Conservation (phyloP, 305 asterid species). For the Fraxinus floribunda region DNA sequence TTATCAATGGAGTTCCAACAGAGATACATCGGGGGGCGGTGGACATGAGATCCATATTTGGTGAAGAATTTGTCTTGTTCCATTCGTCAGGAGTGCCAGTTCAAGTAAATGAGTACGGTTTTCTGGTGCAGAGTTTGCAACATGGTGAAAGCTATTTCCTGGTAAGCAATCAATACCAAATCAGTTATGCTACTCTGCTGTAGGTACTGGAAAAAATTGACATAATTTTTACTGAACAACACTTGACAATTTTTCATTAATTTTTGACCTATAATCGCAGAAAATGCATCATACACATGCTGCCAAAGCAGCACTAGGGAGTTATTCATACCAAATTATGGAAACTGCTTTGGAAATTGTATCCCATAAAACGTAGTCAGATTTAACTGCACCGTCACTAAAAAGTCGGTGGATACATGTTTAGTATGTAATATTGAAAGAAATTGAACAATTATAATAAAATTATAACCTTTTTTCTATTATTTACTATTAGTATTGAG, state of each 20-base stretch:
- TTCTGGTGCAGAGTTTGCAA: slow-evolving; percentile 47
- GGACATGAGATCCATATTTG: slow-evolving; percentile 47
- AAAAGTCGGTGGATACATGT: neutral
- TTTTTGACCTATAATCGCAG: too few relatives aligned
- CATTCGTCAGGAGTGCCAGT: slow-evolving; percentile 63
- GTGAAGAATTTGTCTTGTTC: slow-evolving; percentile 37
- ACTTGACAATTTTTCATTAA: too few relatives aligned
- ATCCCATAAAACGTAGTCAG: slow-evolving; percentile 18
- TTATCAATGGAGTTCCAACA: slow-evolving; percentile 62
- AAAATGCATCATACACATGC: too few relatives aligned
- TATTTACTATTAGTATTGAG: too few relatives aligned
- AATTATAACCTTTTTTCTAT: too few relatives aligned
- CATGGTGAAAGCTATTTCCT: slow-evolving; percentile 76
- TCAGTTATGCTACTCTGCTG: too few relatives aligned
- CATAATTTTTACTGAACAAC: too few relatives aligned
- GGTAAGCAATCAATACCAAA: slow-evolving; percentile 38
- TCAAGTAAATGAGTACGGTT: slow-evolving; percentile 51
- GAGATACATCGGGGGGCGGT: slow-evolving; percentile 50
- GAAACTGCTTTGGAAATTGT: slow-evolving; percentile 29
- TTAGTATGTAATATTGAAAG: neutral
- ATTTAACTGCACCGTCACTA: neutral
- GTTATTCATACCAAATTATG: neutral
- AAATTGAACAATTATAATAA: neutral
- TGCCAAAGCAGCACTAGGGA: too few relatives aligned
- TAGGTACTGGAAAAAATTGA: too few relatives aligned